A percentile compares a stretch with the other conserved stretches of the same genome.
phyloP scores from a whole-genome alignment of 1,284 basidiomycete species.

The Phellinidium pouzarii region DNA sequence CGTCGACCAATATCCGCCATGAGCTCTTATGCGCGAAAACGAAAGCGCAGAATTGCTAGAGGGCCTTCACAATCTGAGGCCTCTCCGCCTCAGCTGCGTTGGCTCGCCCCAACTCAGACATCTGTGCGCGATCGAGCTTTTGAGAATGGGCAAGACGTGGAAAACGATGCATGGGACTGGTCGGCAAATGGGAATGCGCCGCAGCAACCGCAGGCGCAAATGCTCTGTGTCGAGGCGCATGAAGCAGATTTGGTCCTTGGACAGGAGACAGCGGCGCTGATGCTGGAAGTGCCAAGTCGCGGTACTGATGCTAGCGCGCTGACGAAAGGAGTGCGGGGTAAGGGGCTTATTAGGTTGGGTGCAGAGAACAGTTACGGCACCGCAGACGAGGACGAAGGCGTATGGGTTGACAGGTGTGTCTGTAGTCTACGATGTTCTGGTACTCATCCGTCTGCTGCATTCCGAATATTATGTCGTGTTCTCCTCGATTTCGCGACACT shows the following conservation, averaged over 20 bases:
- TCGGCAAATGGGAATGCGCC: not conserved
- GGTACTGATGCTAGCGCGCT: conserved; percentile 14
- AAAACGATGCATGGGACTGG: not conserved
- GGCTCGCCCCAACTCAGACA: not conserved
- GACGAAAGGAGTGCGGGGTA: conserved; percentile 20
- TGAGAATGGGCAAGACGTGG: not conserved
- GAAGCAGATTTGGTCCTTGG: conserved; percentile 60
- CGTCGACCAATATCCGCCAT: not conserved
- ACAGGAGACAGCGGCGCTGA: conserved; percentile 35
- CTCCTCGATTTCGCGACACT: not conserved
- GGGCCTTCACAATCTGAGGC: not conserved
- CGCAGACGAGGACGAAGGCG: conserved; percentile 15
- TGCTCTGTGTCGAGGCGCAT: conserved; percentile 54
- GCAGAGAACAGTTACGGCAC: not conserved
- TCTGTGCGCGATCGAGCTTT: not conserved
- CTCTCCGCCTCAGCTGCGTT: not conserved
- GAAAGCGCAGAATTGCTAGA: conserved; percentile 1
- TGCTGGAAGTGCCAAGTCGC: conserved; percentile 41
- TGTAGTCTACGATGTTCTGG: conserved; percentile 17
- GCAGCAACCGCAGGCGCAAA: conserved; percentile 4
- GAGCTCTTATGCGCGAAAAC: not conserved
- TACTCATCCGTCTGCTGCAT: not conserved
- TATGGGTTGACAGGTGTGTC: conserved; percentile 64
- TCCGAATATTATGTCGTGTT: not conserved
- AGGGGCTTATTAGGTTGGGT: conserved; percentile 10